Percentiles rank a stretch among this genome's conserved stretches.
Conservation (phyloP, 495 filamentous ascomycete species). For the Chaetomidium leptoderma region DNA sequence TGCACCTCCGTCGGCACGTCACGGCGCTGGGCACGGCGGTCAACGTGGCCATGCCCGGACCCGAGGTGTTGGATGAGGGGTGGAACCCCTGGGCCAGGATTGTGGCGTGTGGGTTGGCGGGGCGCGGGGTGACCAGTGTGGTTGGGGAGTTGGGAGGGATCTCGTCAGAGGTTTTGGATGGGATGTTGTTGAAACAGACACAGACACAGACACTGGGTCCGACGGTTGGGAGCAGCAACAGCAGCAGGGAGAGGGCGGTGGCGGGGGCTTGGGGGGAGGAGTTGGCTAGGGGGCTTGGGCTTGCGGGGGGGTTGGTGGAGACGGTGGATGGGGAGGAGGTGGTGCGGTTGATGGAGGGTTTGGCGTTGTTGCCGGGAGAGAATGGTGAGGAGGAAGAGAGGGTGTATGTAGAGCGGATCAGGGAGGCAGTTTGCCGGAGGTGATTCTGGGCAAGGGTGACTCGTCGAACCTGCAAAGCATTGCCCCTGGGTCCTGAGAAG, state of each 20-base stretch:
- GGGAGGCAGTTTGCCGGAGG: not conserved
- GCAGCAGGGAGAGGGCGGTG: conserved; percentile 10
- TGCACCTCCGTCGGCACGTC: conserved; percentile 79
- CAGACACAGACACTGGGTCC: too few species aligned
- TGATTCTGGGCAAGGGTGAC: not conserved
- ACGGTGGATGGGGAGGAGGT: conserved; percentile 18
- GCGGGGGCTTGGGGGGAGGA: conserved; percentile 25
- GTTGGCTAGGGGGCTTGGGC: conserved; percentile 24
- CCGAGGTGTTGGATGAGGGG: conserved; percentile 4
- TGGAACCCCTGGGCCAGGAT: conserved; percentile 57
- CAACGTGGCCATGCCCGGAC: conserved; percentile 60
- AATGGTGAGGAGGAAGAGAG: conserved; percentile 18
- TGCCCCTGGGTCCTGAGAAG: too few species aligned
- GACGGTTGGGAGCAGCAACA: not conserved
- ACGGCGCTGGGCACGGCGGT: conserved; percentile 82
- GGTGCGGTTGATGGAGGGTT: conserved; percentile 19
- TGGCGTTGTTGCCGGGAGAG: conserved; percentile 1
- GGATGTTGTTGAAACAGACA: not conserved
- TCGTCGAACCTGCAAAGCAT: too few species aligned
- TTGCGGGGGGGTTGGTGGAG: conserved; percentile 22
- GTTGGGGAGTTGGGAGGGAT: conserved; percentile 23
- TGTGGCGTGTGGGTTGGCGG: conserved; percentile 80
- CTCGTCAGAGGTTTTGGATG: too few species aligned
- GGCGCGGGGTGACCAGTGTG: conserved; percentile 70
- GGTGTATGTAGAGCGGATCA: conserved; percentile 15